phyloP scores from a whole-genome alignment of 2,329 filamentous ascomycete species.

The Cryphonectria japonica region DNA sequence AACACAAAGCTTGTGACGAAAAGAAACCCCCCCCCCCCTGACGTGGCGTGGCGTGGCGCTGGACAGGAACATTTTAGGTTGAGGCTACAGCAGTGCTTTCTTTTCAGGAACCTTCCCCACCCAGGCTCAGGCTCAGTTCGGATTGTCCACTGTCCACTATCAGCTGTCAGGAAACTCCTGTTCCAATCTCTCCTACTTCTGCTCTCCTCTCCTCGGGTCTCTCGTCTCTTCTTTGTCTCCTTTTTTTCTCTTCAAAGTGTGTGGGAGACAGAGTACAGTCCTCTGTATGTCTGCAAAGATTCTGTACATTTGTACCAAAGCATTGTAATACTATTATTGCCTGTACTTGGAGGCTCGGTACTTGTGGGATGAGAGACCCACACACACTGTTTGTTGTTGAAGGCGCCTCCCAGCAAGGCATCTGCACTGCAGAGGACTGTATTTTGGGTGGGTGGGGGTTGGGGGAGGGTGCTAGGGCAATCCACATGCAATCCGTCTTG shows the following conservation, averaged over 20 bases:
- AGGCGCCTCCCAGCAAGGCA: constrained; percentile 9
- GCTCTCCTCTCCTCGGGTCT: no score
- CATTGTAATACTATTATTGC: background rate
- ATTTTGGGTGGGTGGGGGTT: no score
- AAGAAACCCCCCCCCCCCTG: no score
- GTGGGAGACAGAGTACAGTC: no score
- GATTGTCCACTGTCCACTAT: background rate
- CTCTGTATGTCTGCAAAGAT: no score
- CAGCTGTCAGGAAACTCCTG: background rate
- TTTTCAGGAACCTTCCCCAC: background rate
- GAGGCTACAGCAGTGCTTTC: background rate
- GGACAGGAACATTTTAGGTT: background rate
- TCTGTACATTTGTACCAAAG: background rate
- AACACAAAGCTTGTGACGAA: no score
- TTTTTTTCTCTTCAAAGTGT: background rate
- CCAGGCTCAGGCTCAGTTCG: background rate
- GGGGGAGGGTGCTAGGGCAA: background rate
- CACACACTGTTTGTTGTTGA: constrained; percentile 1
- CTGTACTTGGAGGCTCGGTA: no score
- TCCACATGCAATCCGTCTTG: constrained; percentile 15
- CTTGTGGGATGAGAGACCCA: background rate
- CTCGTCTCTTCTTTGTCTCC: no score
- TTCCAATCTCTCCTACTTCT: background rate
- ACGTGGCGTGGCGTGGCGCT: no score
- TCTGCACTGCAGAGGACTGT: background rate